phyloP scores from a whole-genome alignment of 495 filamentous ascomycete genomes.

The Lasiosphaeria hispida region DNA sequence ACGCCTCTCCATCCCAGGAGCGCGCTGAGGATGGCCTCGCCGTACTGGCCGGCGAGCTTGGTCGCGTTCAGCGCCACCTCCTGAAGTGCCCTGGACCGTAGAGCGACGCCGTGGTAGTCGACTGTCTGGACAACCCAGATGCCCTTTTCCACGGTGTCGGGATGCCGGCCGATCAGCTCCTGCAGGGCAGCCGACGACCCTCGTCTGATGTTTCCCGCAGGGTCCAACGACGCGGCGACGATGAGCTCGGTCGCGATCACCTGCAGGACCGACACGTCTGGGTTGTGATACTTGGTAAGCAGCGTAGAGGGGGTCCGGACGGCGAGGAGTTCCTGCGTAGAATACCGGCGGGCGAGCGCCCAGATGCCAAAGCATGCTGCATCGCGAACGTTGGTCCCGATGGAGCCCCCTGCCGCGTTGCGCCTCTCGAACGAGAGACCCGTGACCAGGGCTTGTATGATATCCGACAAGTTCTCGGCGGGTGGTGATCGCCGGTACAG shows the following conservation, averaged over 20 bases:
- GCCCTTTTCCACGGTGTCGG: conserved; percentile 74
- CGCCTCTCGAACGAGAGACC: conserved; percentile 85
- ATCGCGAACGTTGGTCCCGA: conserved; percentile 94
- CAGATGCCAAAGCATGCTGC: conserved; percentile 95
- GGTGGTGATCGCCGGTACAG: conserved; percentile 76
- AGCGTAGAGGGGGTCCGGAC: conserved; percentile 46
- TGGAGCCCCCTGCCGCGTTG: conserved; percentile 70
- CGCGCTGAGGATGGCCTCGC: conserved; percentile 63
- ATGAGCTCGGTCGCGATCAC: conserved; percentile 76
- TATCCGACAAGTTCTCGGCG: conserved; percentile 59
- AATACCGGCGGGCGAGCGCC: conserved; percentile 85
- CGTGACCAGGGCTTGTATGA: conserved; percentile 66
- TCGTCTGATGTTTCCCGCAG: conserved; percentile 86
- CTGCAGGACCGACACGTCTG: conserved; percentile 60
- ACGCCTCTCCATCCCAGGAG: conserved; percentile 87
- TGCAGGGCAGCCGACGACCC: conserved; percentile 92
- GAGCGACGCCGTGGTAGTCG: conserved; percentile 88
- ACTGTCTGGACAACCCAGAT: conserved; percentile 84
- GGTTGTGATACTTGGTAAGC: conserved; percentile 27
- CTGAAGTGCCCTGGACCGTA: conserved; percentile 75
- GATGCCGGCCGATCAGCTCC: conserved; percentile 90
- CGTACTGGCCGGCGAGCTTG: conserved; percentile 63
- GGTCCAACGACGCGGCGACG: conserved; percentile 79
- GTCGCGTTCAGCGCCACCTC: conserved; percentile 69
- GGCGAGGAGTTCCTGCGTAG: conserved; percentile 69